A percentile compares a stretch with the other conserved stretches of the same genome.
Conservation (phyloP, 805 yeast species). For the Saturnispora silvae region DNA sequence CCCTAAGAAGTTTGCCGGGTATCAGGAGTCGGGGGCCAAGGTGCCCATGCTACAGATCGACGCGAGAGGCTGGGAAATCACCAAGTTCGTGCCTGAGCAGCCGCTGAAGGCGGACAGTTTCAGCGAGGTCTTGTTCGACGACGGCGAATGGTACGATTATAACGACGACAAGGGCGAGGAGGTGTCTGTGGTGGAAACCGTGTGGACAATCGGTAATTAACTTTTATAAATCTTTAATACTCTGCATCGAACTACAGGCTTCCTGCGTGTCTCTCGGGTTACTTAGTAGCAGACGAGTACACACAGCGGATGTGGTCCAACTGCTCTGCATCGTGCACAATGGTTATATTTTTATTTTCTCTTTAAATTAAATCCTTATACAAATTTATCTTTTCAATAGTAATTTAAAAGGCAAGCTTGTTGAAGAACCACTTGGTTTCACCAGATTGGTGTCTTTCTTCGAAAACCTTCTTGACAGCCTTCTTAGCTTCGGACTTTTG, state of each 20-base stretch:
- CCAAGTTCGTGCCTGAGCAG: conserved; percentile 58
- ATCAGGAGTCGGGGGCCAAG: conserved; percentile 30
- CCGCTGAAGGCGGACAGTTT: conserved; percentile 29
- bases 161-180: conserved; percentile 77
- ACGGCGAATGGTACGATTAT: conserved; percentile 90
- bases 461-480: conserved; percentile 97
- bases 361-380: background rate
- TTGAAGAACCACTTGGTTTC: conserved; percentile 99
- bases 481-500: conserved; percentile 99
- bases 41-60: conserved; percentile 58
- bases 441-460: conserved; percentile 98
- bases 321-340: background rate
- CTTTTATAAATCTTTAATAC: conserved; percentile 2
- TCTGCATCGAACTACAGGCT: background rate
- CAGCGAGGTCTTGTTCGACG: conserved; percentile 48
- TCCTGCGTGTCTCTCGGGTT: too few species aligned
- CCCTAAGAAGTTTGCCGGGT: conserved; percentile 21
- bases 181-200: conserved; percentile 68
- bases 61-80: conserved; percentile 73
- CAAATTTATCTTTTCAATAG: conserved; percentile 1
- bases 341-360: background rate
- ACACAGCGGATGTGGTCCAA: background rate
- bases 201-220: conserved; percentile 46
- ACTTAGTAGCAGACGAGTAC: too few species aligned
- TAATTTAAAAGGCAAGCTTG: conserved; percentile 41